Percentiles rank a stretch among this genome's conserved stretches.
phyloP scores from a whole-genome alignment of 768 basidiomycete species.

The Rossbeevera mucosa region DNA sequence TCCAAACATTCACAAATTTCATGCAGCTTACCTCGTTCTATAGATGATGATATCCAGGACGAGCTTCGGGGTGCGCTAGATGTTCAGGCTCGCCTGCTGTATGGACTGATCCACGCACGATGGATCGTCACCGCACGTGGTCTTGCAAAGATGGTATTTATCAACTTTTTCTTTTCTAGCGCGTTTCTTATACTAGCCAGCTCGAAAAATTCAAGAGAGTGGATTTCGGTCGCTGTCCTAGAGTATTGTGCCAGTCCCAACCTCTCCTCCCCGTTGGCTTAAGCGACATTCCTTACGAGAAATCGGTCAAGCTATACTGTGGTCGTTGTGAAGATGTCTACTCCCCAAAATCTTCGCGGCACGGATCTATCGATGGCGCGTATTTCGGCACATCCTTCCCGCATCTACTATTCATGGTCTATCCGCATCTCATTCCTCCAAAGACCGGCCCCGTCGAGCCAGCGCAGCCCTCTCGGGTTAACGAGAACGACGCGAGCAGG shows the following conservation, averaged over 20 bases:
- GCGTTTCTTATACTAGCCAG: slow-evolving; percentile 33
- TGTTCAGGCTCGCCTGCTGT: slow-evolving; percentile 87
- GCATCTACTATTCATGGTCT: slow-evolving; percentile 94
- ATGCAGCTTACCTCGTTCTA: neutral
- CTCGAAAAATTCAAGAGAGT: slow-evolving; percentile 97
- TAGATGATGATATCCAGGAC: slow-evolving; percentile 93
- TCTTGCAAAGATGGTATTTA: slow-evolving; percentile 84
- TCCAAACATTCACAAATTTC: neutral
- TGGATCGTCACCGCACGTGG: slow-evolving; percentile 96
- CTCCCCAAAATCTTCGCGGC: slow-evolving; percentile 93
- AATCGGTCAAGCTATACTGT: slow-evolving; percentile 98
- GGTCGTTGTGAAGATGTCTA: slow-evolving; percentile 98
- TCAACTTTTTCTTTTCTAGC: neutral
- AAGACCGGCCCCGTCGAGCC: slow-evolving; percentile 57
- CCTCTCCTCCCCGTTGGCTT: slow-evolving; percentile 95
- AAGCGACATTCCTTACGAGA: slow-evolving; percentile 96
- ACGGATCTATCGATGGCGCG: slow-evolving; percentile 96
- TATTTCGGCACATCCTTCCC: slow-evolving; percentile 99
- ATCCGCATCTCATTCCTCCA: slow-evolving; percentile 86
- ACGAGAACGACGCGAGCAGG: slow-evolving; percentile 30
- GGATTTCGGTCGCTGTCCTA: slow-evolving; percentile 97
- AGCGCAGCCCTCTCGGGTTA: slow-evolving; percentile 21
- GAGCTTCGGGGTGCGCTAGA: slow-evolving; percentile 89
- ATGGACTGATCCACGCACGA: slow-evolving; percentile 93
- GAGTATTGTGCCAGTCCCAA: slow-evolving; percentile 92